phyloP scores from a whole-genome alignment of 768 basidiomycete genomes.

The Rhodotorula diobovata region DNA sequence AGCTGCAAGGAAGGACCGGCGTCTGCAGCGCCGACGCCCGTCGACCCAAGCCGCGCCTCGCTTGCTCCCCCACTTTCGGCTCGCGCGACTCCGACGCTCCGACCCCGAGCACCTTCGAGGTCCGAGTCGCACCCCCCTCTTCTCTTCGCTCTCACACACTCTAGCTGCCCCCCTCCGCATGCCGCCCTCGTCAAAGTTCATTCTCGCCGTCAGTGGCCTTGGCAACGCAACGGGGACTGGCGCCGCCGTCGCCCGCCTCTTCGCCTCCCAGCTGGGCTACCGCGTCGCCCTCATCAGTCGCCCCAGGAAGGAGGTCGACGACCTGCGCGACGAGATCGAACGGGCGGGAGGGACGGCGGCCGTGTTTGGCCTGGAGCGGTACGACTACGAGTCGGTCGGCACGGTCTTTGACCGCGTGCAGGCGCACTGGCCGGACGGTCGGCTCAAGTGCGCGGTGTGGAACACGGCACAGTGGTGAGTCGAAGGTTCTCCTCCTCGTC shows the following conservation, averaged over 20 bases:
- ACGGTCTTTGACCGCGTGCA: conserved; percentile 7
- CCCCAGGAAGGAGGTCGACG: conserved; percentile 22
- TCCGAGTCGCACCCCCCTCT: too few species aligned
- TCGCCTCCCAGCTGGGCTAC: conserved; percentile 2
- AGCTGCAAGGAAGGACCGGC: too few species aligned
- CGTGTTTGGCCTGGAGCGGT: conserved; percentile 19
- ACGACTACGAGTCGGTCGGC: conserved; percentile 6
- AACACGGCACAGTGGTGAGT: conserved; percentile 35
- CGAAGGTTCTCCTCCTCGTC: not conserved
- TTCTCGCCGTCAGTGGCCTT: conserved; percentile 26
- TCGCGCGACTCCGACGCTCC: not conserved
- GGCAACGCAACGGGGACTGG: conserved; percentile 30
- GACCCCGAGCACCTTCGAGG: too few species aligned
- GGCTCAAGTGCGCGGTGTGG: conserved; percentile 30
- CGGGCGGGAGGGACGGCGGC: conserved; percentile 4
- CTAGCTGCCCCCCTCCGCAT: too few species aligned
- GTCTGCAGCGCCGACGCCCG: too few species aligned
- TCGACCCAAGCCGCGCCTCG: not conserved
- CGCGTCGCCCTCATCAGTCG: conserved; percentile 31
- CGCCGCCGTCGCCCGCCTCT: conserved; percentile 18
- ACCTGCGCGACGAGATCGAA: conserved; percentile 20
- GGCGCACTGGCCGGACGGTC: conserved; percentile 14
- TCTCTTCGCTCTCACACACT: not conserved
- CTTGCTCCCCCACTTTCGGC: not conserved
- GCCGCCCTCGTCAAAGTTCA: not conserved